Conservation (phyloP, 768 basidiomycete species). For the button mushroom (Agaricus bisporus) region DNA sequence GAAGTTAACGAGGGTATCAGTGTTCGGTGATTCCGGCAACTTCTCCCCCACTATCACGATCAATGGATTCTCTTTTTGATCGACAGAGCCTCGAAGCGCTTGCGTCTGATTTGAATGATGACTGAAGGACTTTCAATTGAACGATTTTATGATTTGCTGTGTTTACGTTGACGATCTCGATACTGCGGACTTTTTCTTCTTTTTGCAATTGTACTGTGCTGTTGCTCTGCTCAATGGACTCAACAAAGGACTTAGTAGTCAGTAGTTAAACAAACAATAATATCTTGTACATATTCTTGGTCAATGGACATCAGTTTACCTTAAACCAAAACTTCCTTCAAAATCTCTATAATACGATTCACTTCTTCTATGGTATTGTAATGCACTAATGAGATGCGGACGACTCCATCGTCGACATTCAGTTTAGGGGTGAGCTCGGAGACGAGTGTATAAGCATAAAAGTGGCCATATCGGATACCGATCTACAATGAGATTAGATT, state of each 20-base stretch:
- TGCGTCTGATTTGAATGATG: not conserved
- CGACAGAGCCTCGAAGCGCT: not conserved
- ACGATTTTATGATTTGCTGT: too few species aligned
- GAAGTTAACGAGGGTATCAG: conserved; percentile 10
- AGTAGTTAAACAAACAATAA: not conserved
- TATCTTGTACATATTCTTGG: not conserved
- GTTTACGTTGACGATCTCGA: too few species aligned
- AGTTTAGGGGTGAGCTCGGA: conserved; percentile 47
- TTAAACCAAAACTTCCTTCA: conserved; percentile 42
- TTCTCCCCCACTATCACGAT: conserved; percentile 6
- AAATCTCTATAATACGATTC: conserved; percentile 45
- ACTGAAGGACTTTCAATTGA: not conserved
- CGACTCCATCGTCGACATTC: conserved; percentile 58
- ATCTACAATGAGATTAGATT: conserved; percentile 37
- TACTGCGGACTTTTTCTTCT: not conserved
- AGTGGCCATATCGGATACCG: conserved; percentile 75
- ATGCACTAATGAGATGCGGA: conserved; percentile 72
- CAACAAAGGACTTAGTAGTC: not conserved
- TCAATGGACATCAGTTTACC: not conserved
- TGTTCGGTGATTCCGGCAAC: conserved; percentile 29
- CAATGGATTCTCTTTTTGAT: not conserved
- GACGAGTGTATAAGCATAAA: conserved; percentile 66
- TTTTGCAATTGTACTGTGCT: not conserved
- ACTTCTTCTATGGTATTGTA: conserved; percentile 77
- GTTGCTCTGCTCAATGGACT: not conserved